These are phyloP conservation scores for Eucommia ulmoides DNA, from an alignment of 257 asterid species.

Conservation along the genomic window DNA sequence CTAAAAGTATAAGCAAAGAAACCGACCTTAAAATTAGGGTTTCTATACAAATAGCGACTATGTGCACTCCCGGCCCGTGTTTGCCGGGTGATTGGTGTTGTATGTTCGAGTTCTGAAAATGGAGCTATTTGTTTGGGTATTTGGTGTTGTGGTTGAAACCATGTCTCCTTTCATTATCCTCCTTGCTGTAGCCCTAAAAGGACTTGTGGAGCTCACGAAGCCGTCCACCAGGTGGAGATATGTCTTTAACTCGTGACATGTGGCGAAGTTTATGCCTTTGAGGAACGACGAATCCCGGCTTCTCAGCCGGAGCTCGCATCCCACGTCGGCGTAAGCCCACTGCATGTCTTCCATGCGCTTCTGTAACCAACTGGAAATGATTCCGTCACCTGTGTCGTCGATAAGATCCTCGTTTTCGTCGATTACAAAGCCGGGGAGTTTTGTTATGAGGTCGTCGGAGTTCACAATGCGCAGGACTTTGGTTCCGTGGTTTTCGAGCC, in stretches of 20 bases:
- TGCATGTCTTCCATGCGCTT: slow-evolving; percentile 47
- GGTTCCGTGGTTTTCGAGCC: slow-evolving; percentile 58
- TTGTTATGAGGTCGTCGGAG: slow-evolving; percentile 70
- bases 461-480: slow-evolving; percentile 75
- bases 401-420: slow-evolving; percentile 16
- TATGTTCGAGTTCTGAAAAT: no score
- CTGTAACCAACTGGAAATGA: slow-evolving; percentile 31
- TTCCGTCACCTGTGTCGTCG: slow-evolving; percentile 4
- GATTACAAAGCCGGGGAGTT: slow-evolving; percentile 73
- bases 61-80: no score
- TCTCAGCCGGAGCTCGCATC: slow-evolving; percentile 84
- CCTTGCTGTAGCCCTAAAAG: slow-evolving; percentile 60
- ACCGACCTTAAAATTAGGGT: no score
- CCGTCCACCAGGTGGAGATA: slow-evolving; percentile 66
- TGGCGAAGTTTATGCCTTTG: slow-evolving; percentile 31
- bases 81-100: no score
- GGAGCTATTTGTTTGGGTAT: no score
- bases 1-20: no score
- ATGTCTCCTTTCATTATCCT: slow-evolving; percentile 21
- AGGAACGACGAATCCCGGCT: slow-evolving; percentile 59
- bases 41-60: no score
- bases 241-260: slow-evolving; percentile 80
- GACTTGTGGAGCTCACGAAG: slow-evolving; percentile 69
- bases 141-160: background rate
- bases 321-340: slow-evolving; percentile 93